Percentiles rank a stretch among this genome's conserved stretches.
These are phyloP conservation scores for Ogataea nakhonphanomensis DNA, from an alignment of 805 yeast species.

Conservation along the genomic window DNA sequence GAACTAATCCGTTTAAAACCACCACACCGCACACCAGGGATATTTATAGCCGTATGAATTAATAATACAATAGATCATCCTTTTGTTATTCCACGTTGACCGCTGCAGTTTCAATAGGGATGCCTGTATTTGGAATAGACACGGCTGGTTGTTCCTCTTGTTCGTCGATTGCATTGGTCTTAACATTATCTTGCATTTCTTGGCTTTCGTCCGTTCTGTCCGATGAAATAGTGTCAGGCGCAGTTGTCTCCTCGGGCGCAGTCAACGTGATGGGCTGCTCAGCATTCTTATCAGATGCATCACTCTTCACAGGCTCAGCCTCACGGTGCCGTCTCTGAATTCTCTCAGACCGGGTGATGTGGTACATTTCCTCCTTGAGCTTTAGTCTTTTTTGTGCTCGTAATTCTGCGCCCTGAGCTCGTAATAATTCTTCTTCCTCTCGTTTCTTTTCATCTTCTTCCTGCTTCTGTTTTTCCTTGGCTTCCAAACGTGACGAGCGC, in stretches of 20 bases:
- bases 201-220: not conserved
- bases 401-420: slow-evolving; percentile 42
- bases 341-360: slow-evolving; percentile 35
- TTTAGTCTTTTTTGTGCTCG: slow-evolving; percentile 41
- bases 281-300: not conserved
- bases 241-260: too few relatives aligned
- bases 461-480: slow-evolving; percentile 47
- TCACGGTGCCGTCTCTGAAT: slow-evolving; percentile 17
- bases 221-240: not conserved
- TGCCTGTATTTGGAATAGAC: not conserved
- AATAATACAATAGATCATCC: not conserved
- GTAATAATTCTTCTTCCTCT: slow-evolving; percentile 43
- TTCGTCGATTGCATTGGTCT: slow-evolving; percentile 1
- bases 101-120: not conserved
- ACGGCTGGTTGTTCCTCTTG: not conserved
- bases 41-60: slow-evolving; percentile 1
- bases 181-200: not conserved
- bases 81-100: not conserved
- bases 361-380: slow-evolving; percentile 31
- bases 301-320: slow-evolving; percentile 1
- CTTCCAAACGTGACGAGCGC: slow-evolving; percentile 70
- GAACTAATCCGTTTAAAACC: not conserved
- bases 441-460: slow-evolving; percentile 52
- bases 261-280: not conserved
- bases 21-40: not conserved